Conservation (phyloP, 2,329 filamentous ascomycete species). For the Huntiella abstrusa region DNA sequence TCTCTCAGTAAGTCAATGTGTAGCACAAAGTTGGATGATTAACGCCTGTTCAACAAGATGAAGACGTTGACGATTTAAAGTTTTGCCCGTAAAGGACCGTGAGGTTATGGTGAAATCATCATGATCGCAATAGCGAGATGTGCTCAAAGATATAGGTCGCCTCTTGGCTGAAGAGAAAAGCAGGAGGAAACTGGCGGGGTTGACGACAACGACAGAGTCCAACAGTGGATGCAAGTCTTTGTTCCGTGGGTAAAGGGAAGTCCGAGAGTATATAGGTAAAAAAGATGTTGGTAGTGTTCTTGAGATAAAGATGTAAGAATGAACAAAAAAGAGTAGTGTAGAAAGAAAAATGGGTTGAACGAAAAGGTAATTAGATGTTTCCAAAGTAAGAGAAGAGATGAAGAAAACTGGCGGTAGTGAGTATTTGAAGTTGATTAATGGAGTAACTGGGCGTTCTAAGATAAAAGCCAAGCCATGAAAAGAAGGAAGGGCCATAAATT, state of each 20-base stretch:
- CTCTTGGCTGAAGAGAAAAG: constrained; percentile 6
- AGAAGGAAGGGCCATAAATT: no score
- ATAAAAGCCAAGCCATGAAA: no score
- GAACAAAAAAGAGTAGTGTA: not conserved
- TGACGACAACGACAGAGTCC: not conserved
- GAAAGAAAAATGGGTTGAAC: not conserved
- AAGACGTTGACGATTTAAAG: not conserved
- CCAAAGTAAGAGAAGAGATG: no score
- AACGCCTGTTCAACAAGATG: not conserved
- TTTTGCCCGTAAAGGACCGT: constrained; percentile 11
- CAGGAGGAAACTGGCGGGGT: not conserved
- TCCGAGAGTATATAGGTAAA: not conserved
- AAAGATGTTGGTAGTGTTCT: not conserved
- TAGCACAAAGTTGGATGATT: not conserved
- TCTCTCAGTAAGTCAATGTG: not conserved
- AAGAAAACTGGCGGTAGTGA: no score
- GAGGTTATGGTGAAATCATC: constrained; percentile 9
- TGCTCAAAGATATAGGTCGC: constrained; percentile 2
- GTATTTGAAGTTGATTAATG: no score
- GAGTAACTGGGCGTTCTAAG: no score
- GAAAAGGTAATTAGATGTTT: no score
- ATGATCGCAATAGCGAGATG: constrained; percentile 9
- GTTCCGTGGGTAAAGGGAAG: no score
- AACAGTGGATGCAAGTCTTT: not conserved
- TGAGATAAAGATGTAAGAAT: constrained; percentile 6